Evolutionary conservation across 2,329 filamentous ascomycete species (phyloP).

Genomic region (Hypoxylon sp.): DNA sequence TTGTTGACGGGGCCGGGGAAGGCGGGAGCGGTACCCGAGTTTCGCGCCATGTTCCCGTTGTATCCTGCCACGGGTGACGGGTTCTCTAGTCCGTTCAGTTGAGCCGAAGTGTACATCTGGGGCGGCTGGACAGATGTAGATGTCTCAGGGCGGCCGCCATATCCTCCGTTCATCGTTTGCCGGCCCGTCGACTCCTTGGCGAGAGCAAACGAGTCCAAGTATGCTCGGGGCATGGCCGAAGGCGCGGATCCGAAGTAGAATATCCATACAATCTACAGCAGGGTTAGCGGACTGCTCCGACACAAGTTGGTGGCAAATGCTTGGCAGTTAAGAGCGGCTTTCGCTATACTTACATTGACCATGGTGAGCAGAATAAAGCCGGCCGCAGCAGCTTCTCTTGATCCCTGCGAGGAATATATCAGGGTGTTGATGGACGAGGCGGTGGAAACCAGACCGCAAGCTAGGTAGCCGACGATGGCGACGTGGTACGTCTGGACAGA

Average conservation of each 20-base stretch:
- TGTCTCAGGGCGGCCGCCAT: slow-evolving; percentile 81
- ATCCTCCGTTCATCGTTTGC: slow-evolving; percentile 76
- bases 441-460: slow-evolving; percentile 82
- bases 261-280: slow-evolving; percentile 87
- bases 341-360: slow-evolving; percentile 73
- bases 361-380: slow-evolving; percentile 95
- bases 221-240: slow-evolving; percentile 83
- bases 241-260: slow-evolving; percentile 98
- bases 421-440: slow-evolving; percentile 87
- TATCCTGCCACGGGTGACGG: slow-evolving; percentile 83
- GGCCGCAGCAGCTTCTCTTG: slow-evolving; percentile 85
- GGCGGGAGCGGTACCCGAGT: slow-evolving; percentile 52
- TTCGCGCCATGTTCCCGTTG: slow-evolving; percentile 61
- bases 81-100: slow-evolving; percentile 95
- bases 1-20: slow-evolving; percentile 49
- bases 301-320: background rate
- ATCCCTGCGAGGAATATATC: slow-evolving; percentile 76
- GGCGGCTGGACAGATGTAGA: slow-evolving; percentile 80
- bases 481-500: slow-evolving; percentile 88
- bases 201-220: slow-evolving; percentile 94
- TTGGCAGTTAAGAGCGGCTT: background rate
- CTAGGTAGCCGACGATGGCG: slow-evolving; percentile 86
- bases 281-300: background rate
- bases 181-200: slow-evolving; percentile 82
- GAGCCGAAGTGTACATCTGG: slow-evolving; percentile 97